These are phyloP conservation scores for Daedalea quercina DNA, from an alignment of 768 basidiomycete genomes.

Conservation along the genomic window DNA sequence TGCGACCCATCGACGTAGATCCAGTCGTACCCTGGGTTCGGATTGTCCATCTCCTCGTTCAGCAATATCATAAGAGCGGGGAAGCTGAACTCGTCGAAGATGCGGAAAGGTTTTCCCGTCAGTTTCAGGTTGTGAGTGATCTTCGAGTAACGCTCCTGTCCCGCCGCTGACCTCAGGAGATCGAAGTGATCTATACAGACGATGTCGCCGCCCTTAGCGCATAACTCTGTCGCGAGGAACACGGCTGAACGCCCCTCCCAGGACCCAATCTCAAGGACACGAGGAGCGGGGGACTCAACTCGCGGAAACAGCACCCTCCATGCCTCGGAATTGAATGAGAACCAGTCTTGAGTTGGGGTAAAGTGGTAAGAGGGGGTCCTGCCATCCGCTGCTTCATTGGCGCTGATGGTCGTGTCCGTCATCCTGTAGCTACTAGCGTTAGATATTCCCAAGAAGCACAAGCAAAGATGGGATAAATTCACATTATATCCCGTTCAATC, in stretches of 20 bases:
- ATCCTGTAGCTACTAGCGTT: no score
- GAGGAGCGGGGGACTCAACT: constrained; percentile 31
- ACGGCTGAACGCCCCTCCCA: constrained; percentile 62
- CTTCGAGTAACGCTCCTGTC: constrained; percentile 36
- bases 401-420: no score
- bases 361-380: constrained; percentile 22
- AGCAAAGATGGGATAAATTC: no score
- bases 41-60: constrained; percentile 34
- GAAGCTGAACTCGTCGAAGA: constrained; percentile 46
- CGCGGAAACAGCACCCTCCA: constrained; percentile 39
- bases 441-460: no score
- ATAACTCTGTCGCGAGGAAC: constrained; percentile 44
- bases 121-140: constrained; percentile 41
- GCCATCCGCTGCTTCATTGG: no score
- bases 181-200: constrained; percentile 58
- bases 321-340: constrained; percentile 34
- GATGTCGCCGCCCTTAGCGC: constrained; percentile 35
- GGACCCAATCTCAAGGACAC: constrained; percentile 51
- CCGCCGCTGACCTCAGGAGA: constrained; percentile 40
- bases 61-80: constrained; percentile 43
- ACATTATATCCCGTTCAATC: no score
- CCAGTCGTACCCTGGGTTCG: constrained; percentile 45
- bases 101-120: constrained; percentile 37
- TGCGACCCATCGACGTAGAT: constrained; percentile 56
- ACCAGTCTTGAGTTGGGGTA: constrained; percentile 52